A percentile compares a stretch with the other conserved stretches of the same genome.
Conservation (phyloP, 2,329 filamentous ascomycete genomes). For the Podosphaera xanthii region DNA sequence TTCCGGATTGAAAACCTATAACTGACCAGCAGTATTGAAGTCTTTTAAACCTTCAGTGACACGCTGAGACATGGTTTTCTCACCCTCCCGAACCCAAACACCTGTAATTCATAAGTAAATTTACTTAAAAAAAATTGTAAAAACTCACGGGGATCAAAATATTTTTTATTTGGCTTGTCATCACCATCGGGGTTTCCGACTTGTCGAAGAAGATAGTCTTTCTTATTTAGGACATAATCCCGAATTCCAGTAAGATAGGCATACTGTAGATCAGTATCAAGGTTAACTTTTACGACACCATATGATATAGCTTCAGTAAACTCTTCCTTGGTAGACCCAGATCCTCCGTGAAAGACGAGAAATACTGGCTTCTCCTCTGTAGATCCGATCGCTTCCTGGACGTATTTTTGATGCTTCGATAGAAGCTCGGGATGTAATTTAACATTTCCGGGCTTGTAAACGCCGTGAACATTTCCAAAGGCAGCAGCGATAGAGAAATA, state of each 20-base stretch:
- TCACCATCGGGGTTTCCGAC: constrained; percentile 90
- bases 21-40: constrained; percentile 66
- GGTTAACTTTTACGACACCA: constrained; percentile 98
- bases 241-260: constrained; percentile 83
- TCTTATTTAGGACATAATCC: constrained; percentile 84
- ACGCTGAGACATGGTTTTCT: constrained; percentile 85
- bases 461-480: constrained; percentile 97
- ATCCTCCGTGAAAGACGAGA: constrained; percentile 98
- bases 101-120: constrained; percentile 2
- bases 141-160: constrained; percentile 30
- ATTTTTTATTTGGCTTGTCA: constrained; percentile 99
- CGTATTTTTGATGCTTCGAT: constrained; percentile 83
- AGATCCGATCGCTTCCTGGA: constrained; percentile 54
- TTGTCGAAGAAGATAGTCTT: constrained; percentile 70
- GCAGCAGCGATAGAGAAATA: constrained; percentile 97
- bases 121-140: background rate
- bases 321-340: constrained; percentile 75
- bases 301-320: constrained; percentile 72
- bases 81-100: constrained; percentile 87
- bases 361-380: constrained; percentile 79
- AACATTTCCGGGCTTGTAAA: constrained; percentile 97
- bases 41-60: constrained; percentile 64
- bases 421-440: constrained; percentile 90
- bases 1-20: constrained; percentile 25
- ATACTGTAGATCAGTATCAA: constrained; percentile 94